Percentiles rank a stretch among this genome's conserved stretches.
phyloP scores from a whole-genome alignment of 2,329 filamentous ascomycete species.

The Beauveria sp. region DNA sequence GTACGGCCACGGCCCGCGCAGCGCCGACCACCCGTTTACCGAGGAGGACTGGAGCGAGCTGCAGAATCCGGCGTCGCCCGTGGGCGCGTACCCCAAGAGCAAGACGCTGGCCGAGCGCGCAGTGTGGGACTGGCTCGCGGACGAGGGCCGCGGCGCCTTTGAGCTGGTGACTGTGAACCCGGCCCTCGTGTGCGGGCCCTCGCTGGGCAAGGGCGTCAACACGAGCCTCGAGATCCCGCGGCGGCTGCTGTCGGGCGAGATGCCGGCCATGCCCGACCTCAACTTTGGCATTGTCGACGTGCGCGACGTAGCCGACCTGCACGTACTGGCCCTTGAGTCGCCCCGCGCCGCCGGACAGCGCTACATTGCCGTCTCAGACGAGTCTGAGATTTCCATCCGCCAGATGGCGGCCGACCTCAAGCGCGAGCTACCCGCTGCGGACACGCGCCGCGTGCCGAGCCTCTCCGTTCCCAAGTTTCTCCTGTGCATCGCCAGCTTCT shows the following conservation, averaged over 20 bases:
- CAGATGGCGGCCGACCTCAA: neutral
- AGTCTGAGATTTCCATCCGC: neutral
- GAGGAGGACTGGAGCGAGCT: conserved; percentile 6
- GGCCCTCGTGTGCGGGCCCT: conserved; percentile 13
- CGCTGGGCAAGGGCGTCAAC: conserved; percentile 8
- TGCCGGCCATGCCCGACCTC: conserved; percentile 20
- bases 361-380: conserved; percentile 10
- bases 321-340: conserved; percentile 8
- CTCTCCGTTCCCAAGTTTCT: neutral
- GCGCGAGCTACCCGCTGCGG: neutral
- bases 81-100: conserved; percentile 11
- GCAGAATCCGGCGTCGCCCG: neutral
- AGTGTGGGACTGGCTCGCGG: conserved; percentile 15
- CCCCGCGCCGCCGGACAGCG: conserved; percentile 6
- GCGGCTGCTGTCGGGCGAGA: conserved; percentile 18
- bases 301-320: conserved; percentile 17
- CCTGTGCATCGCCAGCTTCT: neutral
- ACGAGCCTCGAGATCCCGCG: conserved; percentile 19
- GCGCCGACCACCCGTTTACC: neutral
- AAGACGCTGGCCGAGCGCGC: conserved; percentile 14
- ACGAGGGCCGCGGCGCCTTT: neutral
- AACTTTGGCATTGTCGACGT: conserved; percentile 18
- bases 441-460: neutral
- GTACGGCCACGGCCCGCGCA: conserved; percentile 3
- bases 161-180: conserved; percentile 13